Evolutionary conservation across 2,329 filamentous ascomycete genomes (phyloP).

Genomic region (Coniochaeta sp.): DNA sequence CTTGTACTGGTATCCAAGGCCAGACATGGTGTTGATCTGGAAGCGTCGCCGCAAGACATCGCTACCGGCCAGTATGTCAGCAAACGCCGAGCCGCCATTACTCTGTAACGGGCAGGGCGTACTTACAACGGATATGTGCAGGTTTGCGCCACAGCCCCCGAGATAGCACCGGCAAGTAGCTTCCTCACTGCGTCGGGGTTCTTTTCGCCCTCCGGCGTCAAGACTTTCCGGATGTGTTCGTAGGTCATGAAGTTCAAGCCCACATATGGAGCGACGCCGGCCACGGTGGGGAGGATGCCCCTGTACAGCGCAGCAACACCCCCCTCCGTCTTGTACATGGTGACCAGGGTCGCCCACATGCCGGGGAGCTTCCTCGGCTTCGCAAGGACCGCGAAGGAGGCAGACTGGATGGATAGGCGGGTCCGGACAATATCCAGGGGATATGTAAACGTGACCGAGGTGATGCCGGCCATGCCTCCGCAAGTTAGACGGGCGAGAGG

Average conservation of each 20-base stretch:
- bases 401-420: conserved; percentile 90
- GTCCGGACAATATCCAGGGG: conserved; percentile 97
- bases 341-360: conserved; percentile 78
- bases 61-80: conserved; percentile 41
- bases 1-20: conserved; percentile 95
- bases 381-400: conserved; percentile 78
- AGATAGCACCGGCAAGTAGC: conserved; percentile 81
- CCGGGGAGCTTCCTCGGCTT: conserved; percentile 68
- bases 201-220: conserved; percentile 82
- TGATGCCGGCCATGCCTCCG: conserved; percentile 87
- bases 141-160: conserved; percentile 93
- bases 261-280: conserved; percentile 93
- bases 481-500: conserved; percentile 76
- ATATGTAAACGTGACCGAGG: conserved; percentile 91
- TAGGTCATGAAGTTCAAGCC: conserved; percentile 99
- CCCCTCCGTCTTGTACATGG: conserved; percentile 89
- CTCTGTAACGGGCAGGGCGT: too few species aligned
- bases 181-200: conserved; percentile 77
- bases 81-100: neutral
- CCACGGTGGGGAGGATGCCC: conserved; percentile 87
- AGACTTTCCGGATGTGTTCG: conserved; percentile 73
- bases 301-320: conserved; percentile 82
- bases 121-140: conserved; percentile 96
- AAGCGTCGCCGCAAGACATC: conserved; percentile 90
- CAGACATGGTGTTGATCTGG: conserved; percentile 98